Base-by-base conservation (phyloP, 768 basidiomycete species). In the Trametes cinnabarina region DNA sequence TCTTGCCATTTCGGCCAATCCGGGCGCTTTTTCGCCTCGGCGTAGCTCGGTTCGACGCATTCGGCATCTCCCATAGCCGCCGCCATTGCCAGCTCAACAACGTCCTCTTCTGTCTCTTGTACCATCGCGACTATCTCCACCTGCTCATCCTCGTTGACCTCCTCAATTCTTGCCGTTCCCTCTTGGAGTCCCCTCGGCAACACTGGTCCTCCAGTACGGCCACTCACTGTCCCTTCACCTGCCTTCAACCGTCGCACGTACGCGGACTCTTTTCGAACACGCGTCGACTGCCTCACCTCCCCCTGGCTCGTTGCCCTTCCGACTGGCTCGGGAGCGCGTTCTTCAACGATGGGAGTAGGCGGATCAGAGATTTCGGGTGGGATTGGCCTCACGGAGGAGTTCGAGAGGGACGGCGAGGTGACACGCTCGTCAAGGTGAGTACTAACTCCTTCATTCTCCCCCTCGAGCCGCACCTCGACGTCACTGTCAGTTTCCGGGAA, bases 1-100 rank as follows among this genome's bases (percentile, higher is more conserved):
- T 57, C 60, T 12, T 55, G 26, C 63, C 63, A 64, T 17, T 46
- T 44, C 19, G 56, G 47, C 60, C 56, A 61, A 42, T 64, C 63
- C 1, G 47, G 57, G 19, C 57, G 48, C n/a, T 35, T 48, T 58
- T 57, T 57, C 12, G 55, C 55, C 39, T 57, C 47, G 28, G 25
- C 37, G 32, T 49, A 57, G 22, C 20, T 48, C 43, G 49, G 58
- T 30, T 47, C 58, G 39, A 50, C 30, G 34, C 43, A 51, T 22
- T 51, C 25, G 37, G 49, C 37, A 25, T 51, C 49, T 51, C 49
- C 49, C 49, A 35, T 35, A 17, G 23, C 49, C 26, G 25, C 35
- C 37, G 23, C 49, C 37, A 51, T 39, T 15, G 37, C 49, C 37
- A 51, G 17, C 35, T 49, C 47, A 17, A 35, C 47, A 17, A 35